These are phyloP conservation scores for Carex myosuroides DNA, from an alignment of 176 grass and related monocot species.

Conservation along the genomic window DNA sequence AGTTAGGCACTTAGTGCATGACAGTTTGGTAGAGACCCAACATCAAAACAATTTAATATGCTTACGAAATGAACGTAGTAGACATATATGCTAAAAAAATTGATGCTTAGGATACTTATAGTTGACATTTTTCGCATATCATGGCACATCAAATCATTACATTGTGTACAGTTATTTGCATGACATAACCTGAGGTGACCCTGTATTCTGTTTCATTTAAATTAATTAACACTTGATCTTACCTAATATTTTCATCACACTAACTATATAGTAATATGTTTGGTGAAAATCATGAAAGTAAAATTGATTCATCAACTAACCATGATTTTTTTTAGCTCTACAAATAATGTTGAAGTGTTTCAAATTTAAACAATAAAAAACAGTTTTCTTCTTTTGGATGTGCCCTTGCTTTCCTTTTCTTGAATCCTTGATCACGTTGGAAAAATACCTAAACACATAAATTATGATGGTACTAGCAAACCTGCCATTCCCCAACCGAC, in stretches of 20 bases:
- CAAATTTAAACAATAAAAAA: background rate
- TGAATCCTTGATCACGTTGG: background rate
- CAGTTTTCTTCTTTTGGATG: background rate
- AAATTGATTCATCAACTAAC: background rate
- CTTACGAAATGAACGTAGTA: background rate
- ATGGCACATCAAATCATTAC: background rate
- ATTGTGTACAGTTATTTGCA: background rate
- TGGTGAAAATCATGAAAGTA: background rate
- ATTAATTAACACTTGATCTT: background rate
- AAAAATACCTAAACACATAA: background rate
- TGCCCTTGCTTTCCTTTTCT: background rate
- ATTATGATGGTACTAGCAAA: background rate
- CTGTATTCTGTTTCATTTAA: background rate
- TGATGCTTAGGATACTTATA: background rate
- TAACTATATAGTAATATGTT: background rate
- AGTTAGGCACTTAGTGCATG: background rate
- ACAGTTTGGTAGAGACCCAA: background rate
- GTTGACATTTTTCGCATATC: background rate
- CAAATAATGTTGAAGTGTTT: background rate
- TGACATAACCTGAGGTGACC: background rate
- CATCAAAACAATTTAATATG: constrained; percentile 6
- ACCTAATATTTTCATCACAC: background rate
- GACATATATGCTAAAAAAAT: background rate
- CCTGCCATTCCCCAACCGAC: background rate
- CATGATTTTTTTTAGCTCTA: background rate